phyloP scores from a whole-genome alignment of 164 flowering plant genomes.

The Malania oleifera region DNA sequence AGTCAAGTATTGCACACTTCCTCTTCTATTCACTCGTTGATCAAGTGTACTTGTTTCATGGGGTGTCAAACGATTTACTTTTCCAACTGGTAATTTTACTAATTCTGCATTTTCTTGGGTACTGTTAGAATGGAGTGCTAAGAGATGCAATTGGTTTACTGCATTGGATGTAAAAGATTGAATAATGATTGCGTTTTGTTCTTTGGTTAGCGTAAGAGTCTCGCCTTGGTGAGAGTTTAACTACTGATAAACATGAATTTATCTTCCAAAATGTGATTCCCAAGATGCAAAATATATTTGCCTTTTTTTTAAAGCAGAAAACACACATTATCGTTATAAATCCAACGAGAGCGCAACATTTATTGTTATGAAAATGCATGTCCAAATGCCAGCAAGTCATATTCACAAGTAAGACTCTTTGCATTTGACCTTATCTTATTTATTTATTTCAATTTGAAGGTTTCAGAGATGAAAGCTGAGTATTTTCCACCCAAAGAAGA shows the following conservation, averaged over 20 bases:
- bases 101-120: neutral
- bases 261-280: neutral
- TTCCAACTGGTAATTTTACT: constrained; percentile 48
- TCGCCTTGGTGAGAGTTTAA: no score
- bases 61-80: constrained; percentile 59
- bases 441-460: constrained; percentile 23
- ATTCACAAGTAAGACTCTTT: no score
- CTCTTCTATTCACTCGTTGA: constrained; percentile 57
- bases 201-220: no score
- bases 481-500: constrained; percentile 62
- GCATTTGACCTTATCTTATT: no score
- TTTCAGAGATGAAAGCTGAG: constrained; percentile 30
- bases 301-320: neutral
- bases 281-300: neutral
- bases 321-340: no score
- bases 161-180: no score
- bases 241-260: neutral
- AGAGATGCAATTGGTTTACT: neutral
- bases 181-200: no score
- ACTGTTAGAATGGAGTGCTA: neutral
- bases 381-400: no score
- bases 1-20: constrained; percentile 51
- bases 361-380: neutral
- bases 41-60: constrained; percentile 49
- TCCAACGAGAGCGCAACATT: no score